Percentiles rank a stretch among this genome's conserved stretches.
phyloP scores from a whole-genome alignment of 2,329 filamentous ascomycete genomes.

The Neoscytalidium dimidiatum region DNA sequence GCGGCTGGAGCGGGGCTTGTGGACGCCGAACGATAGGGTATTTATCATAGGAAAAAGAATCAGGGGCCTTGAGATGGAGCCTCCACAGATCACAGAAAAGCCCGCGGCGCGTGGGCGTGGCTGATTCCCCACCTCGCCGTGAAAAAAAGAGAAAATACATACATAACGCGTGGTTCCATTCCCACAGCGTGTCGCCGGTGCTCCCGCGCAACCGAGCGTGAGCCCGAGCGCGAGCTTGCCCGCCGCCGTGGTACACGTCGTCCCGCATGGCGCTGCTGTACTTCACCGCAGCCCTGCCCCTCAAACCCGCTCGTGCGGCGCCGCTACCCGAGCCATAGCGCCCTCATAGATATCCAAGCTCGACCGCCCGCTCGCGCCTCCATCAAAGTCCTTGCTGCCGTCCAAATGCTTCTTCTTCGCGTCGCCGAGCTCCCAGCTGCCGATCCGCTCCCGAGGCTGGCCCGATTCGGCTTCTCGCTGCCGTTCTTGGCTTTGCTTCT shows the following conservation, averaged over 20 bases:
- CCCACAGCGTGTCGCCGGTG: neutral
- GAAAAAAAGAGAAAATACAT: neutral
- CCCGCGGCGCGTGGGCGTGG: neutral
- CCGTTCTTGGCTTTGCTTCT: slow-evolving; percentile 35
- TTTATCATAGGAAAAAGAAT: neutral
- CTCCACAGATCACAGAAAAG: slow-evolving; percentile 1
- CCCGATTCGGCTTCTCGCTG: slow-evolving; percentile 31
- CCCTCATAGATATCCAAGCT: slow-evolving; percentile 51
- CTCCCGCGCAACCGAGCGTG: neutral
- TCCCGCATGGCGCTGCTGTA: neutral
- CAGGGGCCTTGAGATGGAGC: neutral
- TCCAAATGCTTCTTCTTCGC: slow-evolving; percentile 19
- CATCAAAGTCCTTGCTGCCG: slow-evolving; percentile 25
- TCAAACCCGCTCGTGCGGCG: slow-evolving; percentile 52
- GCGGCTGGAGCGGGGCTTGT: neutral
- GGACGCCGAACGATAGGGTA: neutral
- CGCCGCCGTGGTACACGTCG: neutral
- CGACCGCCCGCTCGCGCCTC: slow-evolving; percentile 34
- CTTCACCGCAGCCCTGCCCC: slow-evolving; percentile 21
- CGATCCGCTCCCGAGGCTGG: slow-evolving; percentile 54
- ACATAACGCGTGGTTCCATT: neutral
- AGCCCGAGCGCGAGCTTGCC: neutral
- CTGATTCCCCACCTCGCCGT: neutral
- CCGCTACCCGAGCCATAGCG: slow-evolving; percentile 44
- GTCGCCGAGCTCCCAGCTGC: slow-evolving; percentile 58